Evolutionary conservation across 106 monocot species (phyloP).

Genomic region (Allium sativum): DNA sequence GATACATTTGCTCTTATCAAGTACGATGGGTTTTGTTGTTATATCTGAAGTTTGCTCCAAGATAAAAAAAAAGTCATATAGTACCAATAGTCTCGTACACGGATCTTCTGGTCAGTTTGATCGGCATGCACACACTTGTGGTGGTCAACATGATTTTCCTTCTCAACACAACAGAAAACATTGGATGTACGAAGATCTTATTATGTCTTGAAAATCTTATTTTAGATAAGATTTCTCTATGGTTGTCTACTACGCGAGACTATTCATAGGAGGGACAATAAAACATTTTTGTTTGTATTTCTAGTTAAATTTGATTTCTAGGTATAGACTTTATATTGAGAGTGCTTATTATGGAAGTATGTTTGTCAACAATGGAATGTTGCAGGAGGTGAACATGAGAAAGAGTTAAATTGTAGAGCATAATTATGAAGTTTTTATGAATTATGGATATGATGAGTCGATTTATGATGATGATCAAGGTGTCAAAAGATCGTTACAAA

Average conservation of each 20-base stretch:
- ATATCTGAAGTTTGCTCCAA: slow-evolving; percentile 32
- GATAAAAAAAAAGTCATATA: slow-evolving; percentile 13
- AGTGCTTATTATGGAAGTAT: slow-evolving; percentile 23
- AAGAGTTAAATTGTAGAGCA: slow-evolving; percentile 50
- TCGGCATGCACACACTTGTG: too few relatives aligned
- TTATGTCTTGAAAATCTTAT: too few relatives aligned
- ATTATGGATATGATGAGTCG: slow-evolving; percentile 62
- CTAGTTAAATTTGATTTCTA: slow-evolving; percentile 55
- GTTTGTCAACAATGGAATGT: slow-evolving; percentile 44
- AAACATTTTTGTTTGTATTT: too few relatives aligned
- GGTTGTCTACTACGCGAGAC: too few relatives aligned
- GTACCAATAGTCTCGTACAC: too few relatives aligned
- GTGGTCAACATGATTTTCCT: too few relatives aligned
- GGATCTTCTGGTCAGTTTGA: too few relatives aligned
- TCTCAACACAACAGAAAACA: too few relatives aligned
- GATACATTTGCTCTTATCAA: slow-evolving; percentile 42
- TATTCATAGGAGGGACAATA: too few relatives aligned
- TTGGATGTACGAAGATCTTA: too few relatives aligned
- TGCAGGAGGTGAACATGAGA: slow-evolving; percentile 33
- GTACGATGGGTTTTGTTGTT: slow-evolving; percentile 52
- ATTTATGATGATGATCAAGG: slow-evolving; percentile 30
- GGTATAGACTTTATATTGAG: slow-evolving; percentile 35
- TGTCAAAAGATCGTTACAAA: too few relatives aligned
- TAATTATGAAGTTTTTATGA: slow-evolving; percentile 77
- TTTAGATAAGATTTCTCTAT: too few relatives aligned